These are phyloP conservation scores for Syncephalastrum contaminatum DNA, from an alignment of 371 early-diverging fungal species.

Conservation along the genomic window DNA sequence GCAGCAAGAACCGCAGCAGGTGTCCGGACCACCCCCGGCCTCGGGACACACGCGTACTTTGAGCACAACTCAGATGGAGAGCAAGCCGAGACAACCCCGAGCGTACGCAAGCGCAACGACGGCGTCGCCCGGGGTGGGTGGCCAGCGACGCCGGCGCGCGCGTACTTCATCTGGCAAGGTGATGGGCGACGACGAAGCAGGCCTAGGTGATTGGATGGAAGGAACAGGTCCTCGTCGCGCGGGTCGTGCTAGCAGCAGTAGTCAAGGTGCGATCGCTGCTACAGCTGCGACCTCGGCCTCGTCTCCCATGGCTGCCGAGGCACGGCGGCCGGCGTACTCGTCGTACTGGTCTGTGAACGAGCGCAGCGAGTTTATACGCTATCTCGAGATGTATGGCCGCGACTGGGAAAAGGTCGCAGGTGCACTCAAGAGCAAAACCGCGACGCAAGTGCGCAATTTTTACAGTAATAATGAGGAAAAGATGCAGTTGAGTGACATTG, in stretches of 20 bases:
- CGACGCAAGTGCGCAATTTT: slow-evolving; percentile 82
- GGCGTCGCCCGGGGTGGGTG: slow-evolving; percentile 3
- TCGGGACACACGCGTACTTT: slow-evolving; percentile 12
- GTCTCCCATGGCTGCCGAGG: slow-evolving; percentile 13
- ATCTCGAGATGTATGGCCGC: slow-evolving; percentile 62
- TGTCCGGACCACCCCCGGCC: slow-evolving; percentile 2
- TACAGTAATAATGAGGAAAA: slow-evolving; percentile 74
- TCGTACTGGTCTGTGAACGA: slow-evolving; percentile 91
- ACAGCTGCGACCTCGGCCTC: neutral
- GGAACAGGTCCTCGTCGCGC: slow-evolving; percentile 14
- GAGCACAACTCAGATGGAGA: slow-evolving; percentile 12
- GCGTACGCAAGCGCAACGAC: neutral
- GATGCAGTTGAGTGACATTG: slow-evolving; percentile 53
- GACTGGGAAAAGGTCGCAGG: slow-evolving; percentile 80
- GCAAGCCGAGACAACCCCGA: neutral
- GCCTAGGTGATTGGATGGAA: slow-evolving; percentile 24
- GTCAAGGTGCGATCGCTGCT: too few species aligned
- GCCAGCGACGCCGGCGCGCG: slow-evolving; percentile 12
- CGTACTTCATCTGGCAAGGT: slow-evolving; percentile 17
- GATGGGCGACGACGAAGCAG: slow-evolving; percentile 9
- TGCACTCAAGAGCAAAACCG: slow-evolving; percentile 75
- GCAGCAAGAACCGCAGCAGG: neutral
- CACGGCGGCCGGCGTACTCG: slow-evolving; percentile 56
- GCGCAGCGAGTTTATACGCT: slow-evolving; percentile 66
- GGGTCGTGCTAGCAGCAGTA: neutral